Conservation (phyloP, 148 eudicot genomes). For the Vaccinium myrtillus region DNA sequence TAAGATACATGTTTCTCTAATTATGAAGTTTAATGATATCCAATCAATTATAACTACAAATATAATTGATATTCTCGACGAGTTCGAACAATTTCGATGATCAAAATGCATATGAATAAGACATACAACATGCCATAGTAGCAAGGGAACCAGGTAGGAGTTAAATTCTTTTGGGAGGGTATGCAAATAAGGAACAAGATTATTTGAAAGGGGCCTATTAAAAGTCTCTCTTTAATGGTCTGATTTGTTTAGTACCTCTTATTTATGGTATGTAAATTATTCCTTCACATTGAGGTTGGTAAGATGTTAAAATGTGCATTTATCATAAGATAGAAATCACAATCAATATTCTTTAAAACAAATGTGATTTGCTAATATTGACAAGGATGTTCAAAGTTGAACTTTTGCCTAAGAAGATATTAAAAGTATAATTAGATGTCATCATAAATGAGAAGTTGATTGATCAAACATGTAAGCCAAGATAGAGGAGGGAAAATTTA, state of each 20-base stretch:
- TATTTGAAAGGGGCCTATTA: background rate
- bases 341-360: background rate
- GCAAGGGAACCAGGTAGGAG: background rate
- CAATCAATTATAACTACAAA: no score
- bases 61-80: background rate
- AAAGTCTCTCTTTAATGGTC: no score
- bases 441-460: no score
- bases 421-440: no score
- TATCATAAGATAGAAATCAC: background rate
- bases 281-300: background rate
- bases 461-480: no score
- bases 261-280: background rate
- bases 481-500: no score
- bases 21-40: background rate
- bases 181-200: background rate
- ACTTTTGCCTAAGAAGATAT: no score
- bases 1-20: no score
- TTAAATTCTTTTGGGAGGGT: background rate
- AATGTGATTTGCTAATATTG: background rate
- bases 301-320: background rate
- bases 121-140: background rate
- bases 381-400: background rate
- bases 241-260: background rate
- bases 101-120: background rate
- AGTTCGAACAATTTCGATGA: background rate